Evolutionary conservation across 1,284 basidiomycete genomes (phyloP), one percentile per base, ranked within the genome.

Genomic region (Gymnopus androsaceus): DNA sequence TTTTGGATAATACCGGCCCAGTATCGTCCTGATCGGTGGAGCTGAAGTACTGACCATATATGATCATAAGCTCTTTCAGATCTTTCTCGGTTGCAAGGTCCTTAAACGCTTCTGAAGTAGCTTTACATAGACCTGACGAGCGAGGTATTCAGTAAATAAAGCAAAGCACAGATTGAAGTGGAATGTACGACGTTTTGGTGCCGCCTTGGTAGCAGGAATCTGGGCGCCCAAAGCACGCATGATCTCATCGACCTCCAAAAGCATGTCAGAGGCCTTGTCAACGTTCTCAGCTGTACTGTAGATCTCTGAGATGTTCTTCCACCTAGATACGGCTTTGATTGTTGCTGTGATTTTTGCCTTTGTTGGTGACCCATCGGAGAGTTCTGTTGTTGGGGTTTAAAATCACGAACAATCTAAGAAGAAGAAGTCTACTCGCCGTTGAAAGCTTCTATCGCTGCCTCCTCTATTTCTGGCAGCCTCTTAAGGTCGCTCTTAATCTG

Each of bases 221-320:
- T 59, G 31, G 19, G 56, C 60, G 3, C 63, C 64, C 3, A 65
- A 25, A 4, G 46, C 50, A 2, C 23, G 34, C 59, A 67, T 57
- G 4, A 67, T 36, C 4, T n/a, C 17, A 2, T 64, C 33, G 2
- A 68, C 40, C 15, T 63, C 57, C 0, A 15, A 47, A 4, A 61
- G 44, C 57, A 66, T 64, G 0, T 58, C 37, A 1, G 61, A 50
- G 0, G 64, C 55, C 19, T 36, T 59, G 23, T 50, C 28, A 9
- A 61, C 4, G 37, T 60, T 45, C 5, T 60, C 60, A 4, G 27
- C 3, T 0, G 36, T 52, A 4, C 41, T 17, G 14, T 62, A 44
- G 1, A 61, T 6, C 5, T 60, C 45, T 0, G 59, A 62, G 0
- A 59, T 7, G 14, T 55, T 41, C n/a, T 60, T 62, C 64, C 67